These are phyloP conservation scores for Amanita fuliginea DNA, from an alignment of 768 basidiomycete genomes.

Conservation along the genomic window DNA sequence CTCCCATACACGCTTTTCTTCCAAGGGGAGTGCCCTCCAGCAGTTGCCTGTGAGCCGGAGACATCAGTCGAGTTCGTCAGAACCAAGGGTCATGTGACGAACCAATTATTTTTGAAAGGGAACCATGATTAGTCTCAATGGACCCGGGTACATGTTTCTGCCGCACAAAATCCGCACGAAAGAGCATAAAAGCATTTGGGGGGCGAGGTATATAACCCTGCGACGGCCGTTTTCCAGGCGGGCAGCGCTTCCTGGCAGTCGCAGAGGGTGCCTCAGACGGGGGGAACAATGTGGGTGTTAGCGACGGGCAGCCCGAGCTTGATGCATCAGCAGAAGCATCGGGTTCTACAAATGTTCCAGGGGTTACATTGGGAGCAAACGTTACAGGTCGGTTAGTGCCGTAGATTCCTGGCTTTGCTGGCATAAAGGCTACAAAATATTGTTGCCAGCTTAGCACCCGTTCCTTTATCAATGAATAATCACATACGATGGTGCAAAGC, in stretches of 20 bases:
- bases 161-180: slow-evolving; percentile 73
- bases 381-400: slow-evolving; percentile 41
- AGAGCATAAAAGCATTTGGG: slow-evolving; percentile 81
- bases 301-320: slow-evolving; percentile 20
- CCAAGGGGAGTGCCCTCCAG: slow-evolving; percentile 61
- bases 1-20: slow-evolving; percentile 69
- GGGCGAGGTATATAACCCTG: slow-evolving; percentile 68
- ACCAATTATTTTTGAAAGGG: slow-evolving; percentile 65
- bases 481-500: slow-evolving; percentile 1
- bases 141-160: slow-evolving; percentile 70
- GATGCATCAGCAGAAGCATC: slow-evolving; percentile 17
- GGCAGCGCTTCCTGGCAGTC: slow-evolving; percentile 34
- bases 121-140: slow-evolving; percentile 70
- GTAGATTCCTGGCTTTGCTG: slow-evolving; percentile 45
- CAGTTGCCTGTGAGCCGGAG: slow-evolving; percentile 45
- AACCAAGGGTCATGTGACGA: slow-evolving; percentile 11
- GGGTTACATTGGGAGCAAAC: slow-evolving; percentile 55
- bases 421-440: slow-evolving; percentile 15
- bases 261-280: slow-evolving; percentile 30
- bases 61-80: slow-evolving; percentile 10
- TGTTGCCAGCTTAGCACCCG: background rate
- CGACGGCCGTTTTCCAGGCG: slow-evolving; percentile 50
- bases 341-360: slow-evolving; percentile 32
- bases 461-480: background rate
- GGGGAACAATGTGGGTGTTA: slow-evolving; percentile 37